phyloP scores from a whole-genome alignment of 129 eudicot genomes.

The Flaveria linearis region DNA sequence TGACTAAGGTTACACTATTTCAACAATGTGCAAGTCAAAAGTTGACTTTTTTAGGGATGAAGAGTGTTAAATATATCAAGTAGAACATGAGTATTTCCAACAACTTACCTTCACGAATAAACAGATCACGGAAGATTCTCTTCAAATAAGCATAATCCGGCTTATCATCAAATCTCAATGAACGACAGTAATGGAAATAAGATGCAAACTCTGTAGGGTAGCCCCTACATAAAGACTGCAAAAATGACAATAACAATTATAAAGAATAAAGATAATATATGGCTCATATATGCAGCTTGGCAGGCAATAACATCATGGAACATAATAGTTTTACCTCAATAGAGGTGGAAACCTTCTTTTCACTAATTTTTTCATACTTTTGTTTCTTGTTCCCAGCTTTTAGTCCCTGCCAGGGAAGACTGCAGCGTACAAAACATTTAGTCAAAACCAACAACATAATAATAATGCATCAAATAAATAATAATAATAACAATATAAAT shows the following conservation, averaged over 20 bases:
- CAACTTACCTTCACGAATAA: slow-evolving; percentile 85
- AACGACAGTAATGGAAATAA: slow-evolving; percentile 94
- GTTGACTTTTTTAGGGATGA: neutral
- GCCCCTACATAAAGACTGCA: slow-evolving; percentile 88
- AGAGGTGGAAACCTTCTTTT: slow-evolving; percentile 89
- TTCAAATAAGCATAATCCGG: slow-evolving; percentile 96
- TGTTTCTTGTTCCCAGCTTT: slow-evolving; percentile 98
- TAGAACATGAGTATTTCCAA: slow-evolving; percentile 2
- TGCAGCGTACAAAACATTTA: slow-evolving; percentile 29
- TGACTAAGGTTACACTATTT: neutral
- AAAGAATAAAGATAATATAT: neutral
- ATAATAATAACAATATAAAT: neutral
- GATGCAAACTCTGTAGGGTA: slow-evolving; percentile 97
- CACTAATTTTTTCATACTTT: slow-evolving; percentile 91
- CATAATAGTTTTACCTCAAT: slow-evolving; percentile 68
- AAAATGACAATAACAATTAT: neutral
- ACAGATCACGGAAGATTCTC: slow-evolving; percentile 96
- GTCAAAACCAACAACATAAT: slow-evolving; percentile 19
- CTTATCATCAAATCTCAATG: slow-evolving; percentile 90
- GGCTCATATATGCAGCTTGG: slow-evolving; percentile 4
- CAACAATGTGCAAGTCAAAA: slow-evolving; percentile 2
- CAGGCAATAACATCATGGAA: neutral
- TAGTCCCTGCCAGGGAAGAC: slow-evolving; percentile 99
- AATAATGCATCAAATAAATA: slow-evolving; percentile 10
- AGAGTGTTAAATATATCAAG: neutral